These are phyloP conservation scores for Adansonia rubrostipa DNA, from an alignment of 441 rosid genomes.

Conservation along the genomic window DNA sequence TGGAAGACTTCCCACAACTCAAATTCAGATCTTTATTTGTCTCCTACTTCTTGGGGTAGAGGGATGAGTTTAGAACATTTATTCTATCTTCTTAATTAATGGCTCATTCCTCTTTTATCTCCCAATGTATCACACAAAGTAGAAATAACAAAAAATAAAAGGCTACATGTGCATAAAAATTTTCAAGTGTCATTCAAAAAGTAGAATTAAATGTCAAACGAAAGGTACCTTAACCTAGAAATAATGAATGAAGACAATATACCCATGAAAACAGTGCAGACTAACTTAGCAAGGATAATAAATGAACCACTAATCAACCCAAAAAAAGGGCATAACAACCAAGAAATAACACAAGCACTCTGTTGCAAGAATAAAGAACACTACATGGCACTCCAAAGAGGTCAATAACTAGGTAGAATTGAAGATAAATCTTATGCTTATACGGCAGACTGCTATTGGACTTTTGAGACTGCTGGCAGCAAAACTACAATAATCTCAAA, in stretches of 20 bases:
- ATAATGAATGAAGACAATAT: background rate
- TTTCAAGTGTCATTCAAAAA: background rate
- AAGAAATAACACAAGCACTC: background rate
- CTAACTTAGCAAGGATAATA: background rate
- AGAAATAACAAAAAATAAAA: background rate
- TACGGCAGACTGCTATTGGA: constrained; percentile 12
- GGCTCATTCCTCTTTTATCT: background rate
- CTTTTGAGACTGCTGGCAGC: background rate
- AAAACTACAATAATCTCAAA: constrained; percentile 9
- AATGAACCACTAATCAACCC: background rate
- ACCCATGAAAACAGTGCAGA: background rate
- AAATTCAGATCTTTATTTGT: background rate
- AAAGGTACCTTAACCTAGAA: background rate
- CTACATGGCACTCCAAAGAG: constrained; percentile 9
- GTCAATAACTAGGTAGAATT: constrained; percentile 5
- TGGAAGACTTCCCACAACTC: background rate
- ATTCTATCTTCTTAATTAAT: background rate
- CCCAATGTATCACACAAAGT: background rate
- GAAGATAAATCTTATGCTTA: background rate
- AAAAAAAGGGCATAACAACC: background rate
- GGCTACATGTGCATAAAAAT: background rate
- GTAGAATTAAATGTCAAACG: background rate
- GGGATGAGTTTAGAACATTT: background rate
- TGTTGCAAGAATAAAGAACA: background rate
- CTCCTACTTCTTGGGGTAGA: background rate